These are phyloP conservation scores for Malbranchea cinnamomea DNA, from an alignment of 2,329 filamentous ascomycete genomes.

Conservation along the genomic window DNA sequence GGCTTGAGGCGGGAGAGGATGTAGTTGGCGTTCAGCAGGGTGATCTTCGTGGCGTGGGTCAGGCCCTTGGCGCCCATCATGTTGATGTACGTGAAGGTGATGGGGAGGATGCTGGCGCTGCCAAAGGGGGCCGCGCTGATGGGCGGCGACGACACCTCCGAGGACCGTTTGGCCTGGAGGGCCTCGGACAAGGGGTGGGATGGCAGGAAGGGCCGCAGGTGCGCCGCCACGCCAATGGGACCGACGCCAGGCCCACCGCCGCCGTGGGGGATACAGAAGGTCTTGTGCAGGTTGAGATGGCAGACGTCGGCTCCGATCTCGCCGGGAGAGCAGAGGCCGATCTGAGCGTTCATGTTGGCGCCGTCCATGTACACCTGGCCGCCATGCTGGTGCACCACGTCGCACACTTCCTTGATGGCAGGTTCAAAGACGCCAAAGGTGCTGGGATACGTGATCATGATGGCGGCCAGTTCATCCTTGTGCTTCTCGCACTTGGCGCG, in stretches of 20 bases:
- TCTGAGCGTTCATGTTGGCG: slow-evolving; percentile 97
- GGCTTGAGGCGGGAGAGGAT: slow-evolving; percentile 73
- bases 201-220: slow-evolving; percentile 64
- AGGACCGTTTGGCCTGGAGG: slow-evolving; percentile 24
- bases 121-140: slow-evolving; percentile 75
- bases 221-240: slow-evolving; percentile 78
- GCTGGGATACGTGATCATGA: slow-evolving; percentile 95
- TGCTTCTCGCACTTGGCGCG: slow-evolving; percentile 81
- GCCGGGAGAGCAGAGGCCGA: slow-evolving; percentile 84
- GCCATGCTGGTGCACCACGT: slow-evolving; percentile 72
- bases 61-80: slow-evolving; percentile 79
- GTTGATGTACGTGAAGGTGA: slow-evolving; percentile 89
- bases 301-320: slow-evolving; percentile 94
- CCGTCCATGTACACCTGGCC: slow-evolving; percentile 98
- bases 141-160: slow-evolving; percentile 37
- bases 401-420: slow-evolving; percentile 67
- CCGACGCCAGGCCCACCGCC: slow-evolving; percentile 88
- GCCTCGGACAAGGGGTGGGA: slow-evolving; percentile 47
- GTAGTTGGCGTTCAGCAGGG: slow-evolving; percentile 94
- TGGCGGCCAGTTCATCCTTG: slow-evolving; percentile 68
- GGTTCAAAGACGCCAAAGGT: slow-evolving; percentile 95
- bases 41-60: slow-evolving; percentile 79
- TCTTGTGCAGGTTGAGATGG: slow-evolving; percentile 96
- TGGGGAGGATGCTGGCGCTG: slow-evolving; percentile 81
- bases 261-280: slow-evolving; percentile 94